Conservation (phyloP, 371 early-diverging fungal species). For the Astathelohania contejeani region DNA sequence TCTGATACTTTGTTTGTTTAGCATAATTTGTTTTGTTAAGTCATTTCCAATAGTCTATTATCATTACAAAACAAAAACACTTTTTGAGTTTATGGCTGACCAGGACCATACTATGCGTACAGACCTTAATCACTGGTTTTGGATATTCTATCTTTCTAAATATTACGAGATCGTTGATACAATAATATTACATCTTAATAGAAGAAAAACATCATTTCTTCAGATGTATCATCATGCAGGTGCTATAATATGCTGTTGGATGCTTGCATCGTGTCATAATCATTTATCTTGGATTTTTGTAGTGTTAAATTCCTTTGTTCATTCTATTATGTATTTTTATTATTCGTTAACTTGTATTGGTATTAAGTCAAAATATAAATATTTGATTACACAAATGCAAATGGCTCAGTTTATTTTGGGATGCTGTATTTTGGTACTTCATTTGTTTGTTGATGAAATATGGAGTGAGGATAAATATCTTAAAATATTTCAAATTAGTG, state of each 20-base stretch:
- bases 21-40: constrained; percentile 26
- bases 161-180: constrained; percentile 38
- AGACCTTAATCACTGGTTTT: constrained; percentile 18
- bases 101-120: background rate
- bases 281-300: constrained; percentile 41
- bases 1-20: constrained; percentile 25
- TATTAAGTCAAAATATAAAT: constrained; percentile 28
- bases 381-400: constrained; percentile 37
- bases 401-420: constrained; percentile 39
- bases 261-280: constrained; percentile 15
- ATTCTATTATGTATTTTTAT: constrained; percentile 40
- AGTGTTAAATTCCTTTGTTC: constrained; percentile 40
- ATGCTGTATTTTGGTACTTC: constrained; percentile 9
- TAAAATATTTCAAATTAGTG: constrained; percentile 17
- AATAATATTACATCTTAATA: constrained; percentile 22
- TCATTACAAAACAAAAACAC: constrained; percentile 5
- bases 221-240: constrained; percentile 46
- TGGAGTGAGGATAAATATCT: constrained; percentile 15
- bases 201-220: constrained; percentile 31
- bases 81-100: constrained; percentile 22
- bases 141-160: constrained; percentile 41
- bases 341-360: constrained; percentile 26
- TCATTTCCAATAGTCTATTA: constrained; percentile 21
- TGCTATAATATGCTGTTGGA: constrained; percentile 36
- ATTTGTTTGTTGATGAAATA: constrained; percentile 7